Percentiles rank a stretch among this genome's conserved stretches.
Evolutionary conservation across 2,329 filamentous ascomycete species (phyloP).

Genomic region (Aureobasidium pullulans): DNA sequence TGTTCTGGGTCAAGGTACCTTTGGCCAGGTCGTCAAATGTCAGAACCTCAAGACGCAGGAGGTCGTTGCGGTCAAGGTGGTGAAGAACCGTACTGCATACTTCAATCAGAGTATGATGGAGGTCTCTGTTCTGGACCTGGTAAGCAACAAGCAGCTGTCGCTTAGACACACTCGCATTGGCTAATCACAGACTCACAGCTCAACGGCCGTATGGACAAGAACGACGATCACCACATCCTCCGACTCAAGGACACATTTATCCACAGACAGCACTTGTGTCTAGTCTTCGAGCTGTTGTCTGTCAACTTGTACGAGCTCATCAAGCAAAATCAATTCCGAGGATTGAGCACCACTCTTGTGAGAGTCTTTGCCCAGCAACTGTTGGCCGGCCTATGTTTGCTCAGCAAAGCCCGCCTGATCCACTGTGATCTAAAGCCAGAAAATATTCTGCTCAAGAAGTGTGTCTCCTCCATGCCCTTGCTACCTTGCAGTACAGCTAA

Average conservation of each 20-base stretch:
- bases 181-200: conserved; percentile 49
- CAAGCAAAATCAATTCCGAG: conserved; percentile 98
- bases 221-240: conserved; percentile 93
- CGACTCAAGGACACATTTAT: conserved; percentile 97
- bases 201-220: conserved; percentile 98
- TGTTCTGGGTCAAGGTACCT: conserved; percentile 93
- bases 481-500: not conserved
- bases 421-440: conserved; percentile 98
- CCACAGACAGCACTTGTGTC: conserved; percentile 89
- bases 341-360: conserved; percentile 90
- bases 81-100: conserved; percentile 98
- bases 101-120: conserved; percentile 99
- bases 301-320: conserved; percentile 98
- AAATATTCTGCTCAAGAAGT: conserved; percentile 95
- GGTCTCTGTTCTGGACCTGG: conserved; percentile 91
- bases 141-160: conserved; percentile 36
- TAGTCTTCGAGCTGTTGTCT: conserved; percentile 92
- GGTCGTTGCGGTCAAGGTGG: conserved; percentile 96
- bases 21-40: conserved; percentile 97
- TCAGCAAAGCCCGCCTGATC: conserved; percentile 94
- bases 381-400: conserved; percentile 79
- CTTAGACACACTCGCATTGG: not conserved
- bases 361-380: conserved; percentile 96
- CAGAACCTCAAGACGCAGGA: conserved; percentile 98
- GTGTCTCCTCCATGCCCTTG: conserved; percentile 21